phyloP scores from a whole-genome alignment of 1,139 yeast species.

The Candida sp. region DNA sequence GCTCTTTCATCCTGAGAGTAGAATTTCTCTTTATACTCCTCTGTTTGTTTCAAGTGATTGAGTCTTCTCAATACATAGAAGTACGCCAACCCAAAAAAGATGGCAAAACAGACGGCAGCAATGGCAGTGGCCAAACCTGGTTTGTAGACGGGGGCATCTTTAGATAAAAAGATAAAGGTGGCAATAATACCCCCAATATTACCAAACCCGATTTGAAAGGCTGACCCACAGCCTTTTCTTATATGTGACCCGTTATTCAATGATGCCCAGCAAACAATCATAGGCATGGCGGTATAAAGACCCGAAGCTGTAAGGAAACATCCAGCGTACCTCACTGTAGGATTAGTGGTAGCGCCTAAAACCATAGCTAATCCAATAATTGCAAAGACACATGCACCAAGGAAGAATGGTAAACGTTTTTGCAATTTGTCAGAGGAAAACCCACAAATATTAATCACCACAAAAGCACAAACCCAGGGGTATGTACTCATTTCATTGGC shows the following conservation, averaged over 20 bases:
- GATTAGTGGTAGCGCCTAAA: conserved; percentile 28
- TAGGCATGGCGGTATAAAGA: conserved; percentile 71
- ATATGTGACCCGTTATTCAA: conserved; percentile 69
- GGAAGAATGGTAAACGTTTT: conserved; percentile 47
- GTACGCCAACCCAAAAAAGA: conserved; percentile 43
- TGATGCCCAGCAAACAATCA: conserved; percentile 68
- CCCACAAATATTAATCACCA: conserved; percentile 45
- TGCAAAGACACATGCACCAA: conserved; percentile 40
- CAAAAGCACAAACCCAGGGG: conserved; percentile 70
- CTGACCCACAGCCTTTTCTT: conserved; percentile 70
- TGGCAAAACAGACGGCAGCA: conserved; percentile 50
- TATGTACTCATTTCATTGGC: conserved; percentile 69
- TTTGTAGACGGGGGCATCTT: conserved; percentile 56
- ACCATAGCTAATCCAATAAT: conserved; percentile 56
- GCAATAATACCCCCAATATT: conserved; percentile 81
- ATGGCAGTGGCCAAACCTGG: conserved; percentile 56
- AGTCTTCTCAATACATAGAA: conserved; percentile 33
- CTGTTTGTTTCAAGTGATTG: conserved; percentile 40
- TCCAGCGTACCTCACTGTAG: conserved; percentile 60
- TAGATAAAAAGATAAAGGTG: conserved; percentile 54
- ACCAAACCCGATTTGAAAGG: conserved; percentile 78
- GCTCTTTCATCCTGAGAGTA: conserved; percentile 44
- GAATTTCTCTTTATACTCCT: conserved; percentile 38
- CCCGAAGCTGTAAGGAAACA: conserved; percentile 68
- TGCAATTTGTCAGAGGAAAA: conserved; percentile 46